Evolutionary conservation across 495 filamentous ascomycete species (phyloP), one percentile per base, ranked within the genome.

Genomic region (Tuber umbilicatum): DNA sequence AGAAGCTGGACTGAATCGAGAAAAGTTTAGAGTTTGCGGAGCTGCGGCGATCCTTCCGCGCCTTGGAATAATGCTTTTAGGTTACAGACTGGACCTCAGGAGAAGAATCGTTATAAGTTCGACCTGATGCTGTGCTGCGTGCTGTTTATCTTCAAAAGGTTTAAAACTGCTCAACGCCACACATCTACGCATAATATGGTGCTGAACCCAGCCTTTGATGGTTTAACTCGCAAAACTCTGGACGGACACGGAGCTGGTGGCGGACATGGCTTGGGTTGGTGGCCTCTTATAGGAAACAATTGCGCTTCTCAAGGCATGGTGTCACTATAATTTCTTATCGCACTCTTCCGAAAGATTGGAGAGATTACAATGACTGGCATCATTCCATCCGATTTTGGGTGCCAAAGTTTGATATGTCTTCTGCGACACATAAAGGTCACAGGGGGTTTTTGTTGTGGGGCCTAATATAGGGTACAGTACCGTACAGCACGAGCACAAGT

Each of bases 311-410:
- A 55, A 9, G 31, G 55, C 55, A 17, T 35, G 27, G 50, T 19
- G 55, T 35, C 55, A 64, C 55, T 35, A 64, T 35, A 64, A 19
- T 64, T 60, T 64, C 55, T 64, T 64, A 64, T 64, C 12, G 55
- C 55, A 64, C 27, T 5, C 27, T 64, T 64, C 9, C 27, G 14
- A 31, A 14, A 64, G 55, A 17, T 17, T 35, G 27, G 27, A 14
- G 27, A 6, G 5, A 64, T 64, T 64, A 35, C 3, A 35, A 17
- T 64, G 27, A 6, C 31, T 64, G 27, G 27, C 35, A 64, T 64
- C 50, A 6, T 55, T 55, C 55, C 27, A 35, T 64, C 35, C 31
- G 27, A 64, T 6, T 35, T 35, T 27, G 55, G 1, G 55, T 35
- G 14, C 12, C 14, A 35, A 64, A 64, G 55, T 16, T 35, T 64